phyloP scores from a whole-genome alignment of 2,329 filamentous ascomycete species.

The Stemphylium beticola region DNA sequence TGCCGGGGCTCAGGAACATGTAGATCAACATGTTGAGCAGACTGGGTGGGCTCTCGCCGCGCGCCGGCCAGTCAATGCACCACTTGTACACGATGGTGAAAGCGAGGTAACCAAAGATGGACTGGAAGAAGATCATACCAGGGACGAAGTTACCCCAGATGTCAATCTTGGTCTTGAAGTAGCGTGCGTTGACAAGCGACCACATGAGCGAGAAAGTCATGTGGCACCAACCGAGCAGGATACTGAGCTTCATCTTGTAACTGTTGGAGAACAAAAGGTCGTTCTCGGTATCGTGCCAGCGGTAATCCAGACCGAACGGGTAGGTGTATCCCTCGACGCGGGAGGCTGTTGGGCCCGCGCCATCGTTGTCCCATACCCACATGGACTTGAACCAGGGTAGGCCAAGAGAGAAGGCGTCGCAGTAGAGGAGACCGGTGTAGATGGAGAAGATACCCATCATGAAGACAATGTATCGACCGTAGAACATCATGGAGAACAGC shows the following conservation, averaged over 20 bases:
- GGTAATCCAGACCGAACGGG: conserved; percentile 94
- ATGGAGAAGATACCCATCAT: conserved; percentile 98
- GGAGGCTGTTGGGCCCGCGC: conserved; percentile 68
- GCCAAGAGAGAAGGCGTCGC: conserved; percentile 94
- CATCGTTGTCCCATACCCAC: conserved; percentile 82
- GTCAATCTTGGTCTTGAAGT: conserved; percentile 94
- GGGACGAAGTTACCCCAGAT: conserved; percentile 98
- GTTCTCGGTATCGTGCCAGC: conserved; percentile 96
- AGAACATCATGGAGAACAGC: conserved; percentile 97
- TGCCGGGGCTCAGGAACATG: conserved; percentile 95
- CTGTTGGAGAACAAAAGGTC: conserved; percentile 95
- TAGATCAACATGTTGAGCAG: conserved; percentile 99
- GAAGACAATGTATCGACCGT: conserved; percentile 96
- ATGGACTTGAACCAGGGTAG: conserved; percentile 87
- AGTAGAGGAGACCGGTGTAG: conserved; percentile 97
- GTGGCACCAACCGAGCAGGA: conserved; percentile 94
- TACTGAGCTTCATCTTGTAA: conserved; percentile 99
- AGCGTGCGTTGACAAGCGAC: conserved; percentile 88
- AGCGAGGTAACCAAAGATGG: conserved; percentile 96
- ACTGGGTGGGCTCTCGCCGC: conserved; percentile 75
- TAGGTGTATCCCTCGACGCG: conserved; percentile 79
- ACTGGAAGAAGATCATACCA: conserved; percentile 99
- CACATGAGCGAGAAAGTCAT: conserved; percentile 99
- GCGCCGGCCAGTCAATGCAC: conserved; percentile 82
- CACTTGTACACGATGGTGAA: conserved; percentile 97